Evolutionary conservation across 2,329 filamentous ascomycete genomes (phyloP).

Genomic region (Botrytis hyacinthi): DNA sequence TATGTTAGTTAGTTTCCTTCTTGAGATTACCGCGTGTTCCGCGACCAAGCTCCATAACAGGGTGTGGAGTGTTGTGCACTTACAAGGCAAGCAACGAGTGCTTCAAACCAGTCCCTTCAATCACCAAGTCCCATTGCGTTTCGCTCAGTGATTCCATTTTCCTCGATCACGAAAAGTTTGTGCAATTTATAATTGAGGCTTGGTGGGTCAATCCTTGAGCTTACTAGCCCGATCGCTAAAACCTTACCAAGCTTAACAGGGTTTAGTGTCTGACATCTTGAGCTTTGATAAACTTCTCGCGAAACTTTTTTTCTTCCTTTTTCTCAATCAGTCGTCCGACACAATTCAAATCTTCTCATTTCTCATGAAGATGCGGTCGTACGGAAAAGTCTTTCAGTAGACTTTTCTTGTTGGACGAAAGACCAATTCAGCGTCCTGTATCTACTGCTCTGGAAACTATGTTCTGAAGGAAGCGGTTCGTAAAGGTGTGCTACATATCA

Average conservation of each 20-base stretch:
- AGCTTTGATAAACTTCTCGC: constrained; percentile 22
- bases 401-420: constrained; percentile 58
- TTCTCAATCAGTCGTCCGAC: constrained; percentile 43
- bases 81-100: constrained; percentile 79
- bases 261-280: constrained; percentile 25
- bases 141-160: constrained; percentile 73
- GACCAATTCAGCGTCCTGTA: constrained; percentile 70
- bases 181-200: constrained; percentile 21
- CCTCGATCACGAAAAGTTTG: constrained; percentile 22
- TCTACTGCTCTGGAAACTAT: constrained; percentile 79
- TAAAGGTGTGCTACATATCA: constrained; percentile 70
- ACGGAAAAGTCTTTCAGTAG: constrained; percentile 54
- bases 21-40: constrained; percentile 24
- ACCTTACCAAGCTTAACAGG: background rate
- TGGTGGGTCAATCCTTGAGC: constrained; percentile 11
- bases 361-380: constrained; percentile 39
- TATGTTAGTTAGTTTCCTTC: constrained; percentile 70
- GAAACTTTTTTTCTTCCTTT: constrained; percentile 34
- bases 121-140: constrained; percentile 75
- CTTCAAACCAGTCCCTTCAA: constrained; percentile 73
- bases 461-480: constrained; percentile 78
- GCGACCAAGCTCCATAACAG: constrained; percentile 6
- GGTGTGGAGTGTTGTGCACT: constrained; percentile 35
- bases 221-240: constrained; percentile 17
- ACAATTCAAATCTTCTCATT: constrained; percentile 40